Evolutionary conservation across 2,329 filamentous ascomycete genomes (phyloP).

Genomic region (Blastomyces percursus): DNA sequence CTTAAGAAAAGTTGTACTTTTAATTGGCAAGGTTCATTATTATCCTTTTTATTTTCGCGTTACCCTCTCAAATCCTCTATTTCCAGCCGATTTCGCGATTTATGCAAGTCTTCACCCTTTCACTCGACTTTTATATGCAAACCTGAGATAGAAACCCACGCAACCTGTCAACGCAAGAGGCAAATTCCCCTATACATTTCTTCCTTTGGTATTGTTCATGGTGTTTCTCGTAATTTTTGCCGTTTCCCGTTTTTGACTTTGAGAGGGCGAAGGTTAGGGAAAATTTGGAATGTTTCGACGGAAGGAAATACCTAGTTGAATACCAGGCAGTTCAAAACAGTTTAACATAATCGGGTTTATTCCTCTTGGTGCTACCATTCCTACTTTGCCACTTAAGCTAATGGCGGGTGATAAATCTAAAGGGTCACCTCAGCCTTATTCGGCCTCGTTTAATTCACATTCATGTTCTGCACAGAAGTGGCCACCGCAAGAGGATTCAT

Average conservation of each 20-base stretch:
- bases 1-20: conserved; percentile 18
- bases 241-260: background rate
- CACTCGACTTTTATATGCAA: background rate
- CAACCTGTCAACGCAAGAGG: background rate
- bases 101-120: background rate
- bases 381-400: background rate
- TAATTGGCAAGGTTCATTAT: conserved; percentile 27
- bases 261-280: conserved; percentile 5
- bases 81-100: conserved; percentile 9
- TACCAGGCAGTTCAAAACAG: background rate
- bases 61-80: conserved; percentile 27
- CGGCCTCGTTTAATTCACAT: too few relatives aligned
- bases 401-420: background rate
- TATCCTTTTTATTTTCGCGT: conserved; percentile 31
- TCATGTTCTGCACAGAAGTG: too few relatives aligned
- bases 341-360: background rate
- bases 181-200: background rate
- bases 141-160: background rate
- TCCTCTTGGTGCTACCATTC: background rate
- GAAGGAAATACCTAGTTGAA: background rate
- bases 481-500: too few relatives aligned
- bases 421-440: background rate
- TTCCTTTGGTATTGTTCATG: conserved; percentile 3
- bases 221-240: conserved; percentile 1
- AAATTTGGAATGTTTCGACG: conserved; percentile 4